Base-by-base conservation (phyloP, 257 asterid genomes). In the Catharanthus roseus region DNA sequence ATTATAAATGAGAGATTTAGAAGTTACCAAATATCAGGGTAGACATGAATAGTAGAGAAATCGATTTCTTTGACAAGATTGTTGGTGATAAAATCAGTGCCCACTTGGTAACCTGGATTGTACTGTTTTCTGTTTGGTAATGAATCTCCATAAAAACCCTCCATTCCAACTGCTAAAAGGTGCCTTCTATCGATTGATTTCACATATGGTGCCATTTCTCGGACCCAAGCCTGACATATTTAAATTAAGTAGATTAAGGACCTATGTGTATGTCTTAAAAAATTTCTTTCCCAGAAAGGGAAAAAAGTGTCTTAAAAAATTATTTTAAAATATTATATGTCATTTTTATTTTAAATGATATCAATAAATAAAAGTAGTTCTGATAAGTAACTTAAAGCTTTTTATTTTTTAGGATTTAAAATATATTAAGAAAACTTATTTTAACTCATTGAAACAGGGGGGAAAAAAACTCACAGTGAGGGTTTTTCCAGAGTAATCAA, bases 121-220 rank as follows among this genome's bases (percentile, higher is more conserved):
- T 57, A 68, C 53, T 80, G 80, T 56, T 86, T 80, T 33, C 75
- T 80, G 36, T 76, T 74, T 9, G 86, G 82, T 34, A 74, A 39
- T 1, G 87, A 77, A 31, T 84, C 89, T 13, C 91, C 89, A 15
- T 84, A 84, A 15, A 82, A 86, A 5, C 91, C 89, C 73, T 84
- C 86, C 91, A 84, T 82, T 53, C 91, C 89, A 5, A 82, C 61
- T 63, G 78, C 86, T 36, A 84, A 23, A 61, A 86, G 75, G 65
- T 84, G 91, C 42, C 77, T 75, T 0, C 45, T 67, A 71, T 86
- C 87, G 0, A 86, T 11, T 24, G 89, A 82, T 78, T 84, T 86
- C n/a, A 82, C 85, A 61, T 67, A 77, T 39, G 55, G 42, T 38
- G 89, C 86, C 92, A 86, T 84, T 57, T 84, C 97, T 83, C 83